These are phyloP conservation scores for Martensiomyces pterosporus DNA, from an alignment of 192 early-diverging fungal genomes.

Conservation along the genomic window DNA sequence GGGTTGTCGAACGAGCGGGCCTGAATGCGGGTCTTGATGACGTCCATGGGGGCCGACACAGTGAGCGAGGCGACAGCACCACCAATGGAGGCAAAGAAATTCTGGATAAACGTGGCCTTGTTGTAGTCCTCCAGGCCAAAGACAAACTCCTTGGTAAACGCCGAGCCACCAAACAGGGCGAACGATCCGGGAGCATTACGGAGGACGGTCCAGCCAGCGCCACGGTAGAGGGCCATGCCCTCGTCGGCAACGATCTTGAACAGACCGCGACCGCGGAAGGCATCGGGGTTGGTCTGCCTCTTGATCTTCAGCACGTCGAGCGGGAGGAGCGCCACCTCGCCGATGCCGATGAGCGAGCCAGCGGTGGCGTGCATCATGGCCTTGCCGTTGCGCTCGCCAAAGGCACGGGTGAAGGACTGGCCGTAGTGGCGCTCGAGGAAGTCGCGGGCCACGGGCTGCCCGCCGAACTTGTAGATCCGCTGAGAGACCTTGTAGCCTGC, in stretches of 20 bases:
- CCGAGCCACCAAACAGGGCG: constrained; percentile 91
- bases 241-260: constrained; percentile 79
- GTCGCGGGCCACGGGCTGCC: constrained; percentile 95
- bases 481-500: constrained; percentile 98
- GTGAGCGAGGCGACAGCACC: constrained; percentile 93
- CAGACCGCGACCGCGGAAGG: constrained; percentile 77
- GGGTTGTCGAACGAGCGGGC: constrained; percentile 83
- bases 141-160: constrained; percentile 89
- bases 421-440: constrained; percentile 82
- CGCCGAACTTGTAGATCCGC: constrained; percentile 98
- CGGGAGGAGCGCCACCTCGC: constrained; percentile 94
- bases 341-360: constrained; percentile 93
- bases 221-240: constrained; percentile 90
- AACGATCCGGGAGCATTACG: constrained; percentile 98
- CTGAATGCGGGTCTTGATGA: constrained; percentile 99
- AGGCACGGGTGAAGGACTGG: constrained; percentile 64
- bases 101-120: constrained; percentile 98
- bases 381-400: constrained; percentile 94
- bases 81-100: constrained; percentile 94
- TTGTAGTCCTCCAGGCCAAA: constrained; percentile 87
- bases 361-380: constrained; percentile 98
- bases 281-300: constrained; percentile 88
- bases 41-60: constrained; percentile 94
- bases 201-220: constrained; percentile 93
- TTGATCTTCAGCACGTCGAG: constrained; percentile 99